Conservation (phyloP, 2,329 filamentous ascomycete genomes). For the Elsinoe australis region DNA sequence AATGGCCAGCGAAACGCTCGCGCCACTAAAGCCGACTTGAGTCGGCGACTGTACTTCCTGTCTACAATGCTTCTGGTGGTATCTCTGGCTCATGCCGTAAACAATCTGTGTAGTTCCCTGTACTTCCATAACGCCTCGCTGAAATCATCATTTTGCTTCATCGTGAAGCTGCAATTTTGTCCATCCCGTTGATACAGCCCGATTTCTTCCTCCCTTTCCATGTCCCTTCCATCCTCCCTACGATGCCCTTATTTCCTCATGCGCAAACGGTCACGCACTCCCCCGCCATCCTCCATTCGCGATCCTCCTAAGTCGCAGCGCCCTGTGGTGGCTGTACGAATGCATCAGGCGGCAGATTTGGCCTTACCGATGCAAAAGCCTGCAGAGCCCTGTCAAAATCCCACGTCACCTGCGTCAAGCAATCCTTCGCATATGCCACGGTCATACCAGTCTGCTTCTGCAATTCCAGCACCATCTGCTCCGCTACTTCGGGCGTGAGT, state of each 20-base stretch:
- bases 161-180: neutral
- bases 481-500: slow-evolving; percentile 27
- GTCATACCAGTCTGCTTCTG: slow-evolving; percentile 75
- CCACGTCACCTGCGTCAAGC: slow-evolving; percentile 72
- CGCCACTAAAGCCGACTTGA: slow-evolving; percentile 6
- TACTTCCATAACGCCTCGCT: slow-evolving; percentile 5
- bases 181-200: neutral
- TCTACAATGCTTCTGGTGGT: slow-evolving; percentile 12
- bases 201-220: neutral
- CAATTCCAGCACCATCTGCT: slow-evolving; percentile 61
- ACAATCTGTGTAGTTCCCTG: slow-evolving; percentile 10
- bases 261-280: neutral
- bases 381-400: slow-evolving; percentile 66
- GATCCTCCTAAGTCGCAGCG: slow-evolving; percentile 6
- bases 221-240: neutral
- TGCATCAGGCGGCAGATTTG: slow-evolving; percentile 36
- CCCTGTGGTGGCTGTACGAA: slow-evolving; percentile 25
- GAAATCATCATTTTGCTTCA: neutral
- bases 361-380: slow-evolving; percentile 70
- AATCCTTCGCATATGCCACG: slow-evolving; percentile 68
- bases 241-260: neutral
- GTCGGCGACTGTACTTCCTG: neutral
- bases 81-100: slow-evolving; percentile 11
- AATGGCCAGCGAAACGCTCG: neutral
- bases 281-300: neutral